phyloP scores from a whole-genome alignment of 176 grass and related monocot genomes.

The Typha latifolia region DNA sequence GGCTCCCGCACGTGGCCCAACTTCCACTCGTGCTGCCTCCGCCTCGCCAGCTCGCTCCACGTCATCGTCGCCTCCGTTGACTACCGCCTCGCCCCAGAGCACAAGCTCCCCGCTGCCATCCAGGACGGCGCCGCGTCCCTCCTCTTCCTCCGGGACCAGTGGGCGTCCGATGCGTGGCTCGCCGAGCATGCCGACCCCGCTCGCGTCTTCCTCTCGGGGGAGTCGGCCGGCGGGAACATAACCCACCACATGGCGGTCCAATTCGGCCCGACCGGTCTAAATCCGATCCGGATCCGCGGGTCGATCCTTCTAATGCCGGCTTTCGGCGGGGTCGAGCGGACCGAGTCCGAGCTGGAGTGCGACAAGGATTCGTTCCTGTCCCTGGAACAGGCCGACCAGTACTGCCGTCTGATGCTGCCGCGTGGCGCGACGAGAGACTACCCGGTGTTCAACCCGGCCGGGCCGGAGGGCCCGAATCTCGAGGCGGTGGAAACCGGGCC shows the following conservation, averaged over 20 bases:
- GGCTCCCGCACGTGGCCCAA: conserved; percentile 17
- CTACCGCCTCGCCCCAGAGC: conserved; percentile 81
- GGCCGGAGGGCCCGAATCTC: conserved; percentile 16
- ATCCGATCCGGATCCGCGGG: conserved; percentile 11
- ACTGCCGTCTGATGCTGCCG: conserved; percentile 34
- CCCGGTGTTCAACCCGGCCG: conserved; percentile 31
- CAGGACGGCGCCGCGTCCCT: conserved; percentile 35
- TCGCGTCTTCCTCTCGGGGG: conserved; percentile 26
- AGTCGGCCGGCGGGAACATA: conserved; percentile 40
- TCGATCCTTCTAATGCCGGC: conserved; percentile 26
- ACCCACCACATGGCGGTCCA: conserved; percentile 29
- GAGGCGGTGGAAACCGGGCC: conserved; percentile 18
- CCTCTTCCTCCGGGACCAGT: conserved; percentile 34
- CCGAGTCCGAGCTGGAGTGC: conserved; percentile 23
- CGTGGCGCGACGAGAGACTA: conserved; percentile 22
- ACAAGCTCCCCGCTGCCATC: conserved; percentile 61
- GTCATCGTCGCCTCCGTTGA: conserved; percentile 62
- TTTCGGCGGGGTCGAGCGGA: conserved; percentile 27
- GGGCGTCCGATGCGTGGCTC: conserved; percentile 27
- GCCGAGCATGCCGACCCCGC: conserved; percentile 21
- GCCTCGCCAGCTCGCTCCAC: conserved; percentile 14
- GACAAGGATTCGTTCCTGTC: conserved; percentile 14
- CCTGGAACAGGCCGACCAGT: conserved; percentile 22
- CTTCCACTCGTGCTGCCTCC: conserved; percentile 16
- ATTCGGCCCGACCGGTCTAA: not conserved